Evolutionary conservation across 169 alveolate species (phyloP), one percentile per base, ranked within the genome.

Genomic region (Plasmodium malariae): DNA sequence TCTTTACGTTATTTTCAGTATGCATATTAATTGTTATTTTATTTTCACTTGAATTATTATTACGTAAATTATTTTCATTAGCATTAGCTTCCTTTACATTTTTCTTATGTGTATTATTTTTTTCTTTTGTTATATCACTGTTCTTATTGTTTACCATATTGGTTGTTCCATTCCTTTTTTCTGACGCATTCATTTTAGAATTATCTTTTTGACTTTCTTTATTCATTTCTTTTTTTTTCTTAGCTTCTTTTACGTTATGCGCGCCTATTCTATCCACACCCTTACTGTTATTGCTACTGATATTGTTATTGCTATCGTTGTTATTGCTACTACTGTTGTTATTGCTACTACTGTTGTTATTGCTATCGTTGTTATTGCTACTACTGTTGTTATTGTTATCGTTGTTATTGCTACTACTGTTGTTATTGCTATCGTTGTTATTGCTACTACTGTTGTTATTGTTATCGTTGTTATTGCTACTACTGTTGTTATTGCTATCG

Each of bases 151-250:
- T 76, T 26, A 19, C 3, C 9, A 2, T 24, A 19, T 12, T 59
- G 19, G 55, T 76, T 40, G 74, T 80, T 49, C 62, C 80, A 43
- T 51, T 59, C 32, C 49, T 65, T 49, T 65, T 60, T 43, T 73
- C 71, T 24, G 32, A n/a, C 12, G 19, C 21, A 3, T 51, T 55
- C 45, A 30, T 76, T 76, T 76, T 76, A 6, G 55, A 6, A 68
- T 76, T 49, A 17, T 30, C 90, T 65, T 54, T 80, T 74, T 36
- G 17, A 40, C 60, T 51, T 37, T 74, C 88, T 51, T 74, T 60
- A 49, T 74, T 74, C 28, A 40, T 57, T 34, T 73, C 88, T 26
- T 76, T 59, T 36, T 80, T 80, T 67, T 80, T 80, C 57, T 24
- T 51, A 37, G 17, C 68, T 43, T 48, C 60, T 34, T 43, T 40